These are phyloP conservation scores for Globomyces sp. DNA, from an alignment of 371 early-diverging fungal species.

Conservation along the genomic window DNA sequence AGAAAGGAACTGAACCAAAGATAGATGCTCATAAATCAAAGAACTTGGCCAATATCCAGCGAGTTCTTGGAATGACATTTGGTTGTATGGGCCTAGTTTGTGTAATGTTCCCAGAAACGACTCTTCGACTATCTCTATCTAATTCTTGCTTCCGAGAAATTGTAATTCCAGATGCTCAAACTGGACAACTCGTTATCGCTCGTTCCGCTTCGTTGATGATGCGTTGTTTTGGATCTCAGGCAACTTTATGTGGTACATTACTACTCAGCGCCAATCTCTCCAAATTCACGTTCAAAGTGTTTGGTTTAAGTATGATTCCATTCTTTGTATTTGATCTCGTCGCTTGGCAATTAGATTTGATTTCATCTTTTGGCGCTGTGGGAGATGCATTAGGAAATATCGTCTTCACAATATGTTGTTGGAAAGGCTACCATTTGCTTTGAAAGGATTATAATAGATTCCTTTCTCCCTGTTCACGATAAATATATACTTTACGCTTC, in stretches of 20 bases:
- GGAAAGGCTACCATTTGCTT: conserved; percentile 18
- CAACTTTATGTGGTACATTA: conserved; percentile 19
- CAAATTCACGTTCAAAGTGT: conserved; percentile 18
- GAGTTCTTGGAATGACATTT: conserved; percentile 13
- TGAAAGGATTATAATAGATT: too few relatives aligned
- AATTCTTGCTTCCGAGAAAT: background rate
- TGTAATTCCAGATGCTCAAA: background rate
- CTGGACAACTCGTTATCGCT: background rate
- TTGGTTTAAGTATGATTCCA: conserved; percentile 24
- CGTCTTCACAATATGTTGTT: conserved; percentile 22
- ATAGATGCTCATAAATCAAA: too few relatives aligned
- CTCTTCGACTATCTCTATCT: background rate
- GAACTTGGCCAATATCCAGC: too few relatives aligned
- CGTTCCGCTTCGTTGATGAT: conserved; percentile 14
- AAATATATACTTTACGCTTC: too few relatives aligned
- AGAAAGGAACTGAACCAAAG: too few relatives aligned
- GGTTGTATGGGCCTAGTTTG: conserved; percentile 24
- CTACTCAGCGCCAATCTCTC: conserved; percentile 16
- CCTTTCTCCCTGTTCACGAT: too few relatives aligned
- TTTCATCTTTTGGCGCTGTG: conserved; percentile 19
- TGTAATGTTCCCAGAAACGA: conserved; percentile 22
- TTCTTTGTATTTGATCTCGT: conserved; percentile 26
- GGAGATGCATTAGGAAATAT: conserved; percentile 24
- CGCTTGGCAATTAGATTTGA: conserved; percentile 3
- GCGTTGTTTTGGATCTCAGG: conserved; percentile 29